These are phyloP conservation scores for Boletellus ananas DNA, from an alignment of 768 basidiomycete genomes.

Conservation along the genomic window DNA sequence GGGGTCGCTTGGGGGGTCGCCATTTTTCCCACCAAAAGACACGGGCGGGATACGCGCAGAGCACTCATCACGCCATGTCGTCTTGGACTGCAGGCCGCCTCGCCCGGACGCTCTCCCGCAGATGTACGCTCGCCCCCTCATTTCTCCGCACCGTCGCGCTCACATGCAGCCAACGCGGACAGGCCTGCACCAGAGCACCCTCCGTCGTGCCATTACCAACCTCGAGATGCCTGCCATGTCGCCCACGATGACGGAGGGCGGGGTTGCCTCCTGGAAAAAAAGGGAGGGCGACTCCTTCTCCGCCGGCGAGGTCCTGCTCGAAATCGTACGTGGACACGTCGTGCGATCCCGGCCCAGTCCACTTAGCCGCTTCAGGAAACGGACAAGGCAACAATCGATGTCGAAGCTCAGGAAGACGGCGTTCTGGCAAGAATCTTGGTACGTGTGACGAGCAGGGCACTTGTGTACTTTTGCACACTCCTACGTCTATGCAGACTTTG, in stretches of 20 bases:
- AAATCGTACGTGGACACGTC: slow-evolving; percentile 61
- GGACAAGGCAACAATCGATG: slow-evolving; percentile 95
- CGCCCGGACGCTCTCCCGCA: slow-evolving; percentile 15
- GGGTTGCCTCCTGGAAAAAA: slow-evolving; percentile 88
- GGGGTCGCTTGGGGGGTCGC: slow-evolving; percentile 7
- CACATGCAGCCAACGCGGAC: slow-evolving; percentile 1
- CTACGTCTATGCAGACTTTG: slow-evolving; percentile 41
- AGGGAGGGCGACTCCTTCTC: slow-evolving; percentile 75
- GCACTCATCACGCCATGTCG: slow-evolving; percentile 9
- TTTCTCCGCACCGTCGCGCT: neutral
- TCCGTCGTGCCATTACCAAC: slow-evolving; percentile 61
- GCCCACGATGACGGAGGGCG: slow-evolving; percentile 95
- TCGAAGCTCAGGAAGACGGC: slow-evolving; percentile 97
- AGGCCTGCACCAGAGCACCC: slow-evolving; percentile 48
- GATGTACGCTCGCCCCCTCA: slow-evolving; percentile 18
- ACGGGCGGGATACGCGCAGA: neutral
- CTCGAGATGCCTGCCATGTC: slow-evolving; percentile 97
- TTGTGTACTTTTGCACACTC: neutral
- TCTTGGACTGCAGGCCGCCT: slow-evolving; percentile 11
- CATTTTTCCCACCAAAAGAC: neutral
- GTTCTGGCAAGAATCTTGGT: slow-evolving; percentile 92
- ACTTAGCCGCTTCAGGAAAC: slow-evolving; percentile 59
- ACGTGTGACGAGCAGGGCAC: slow-evolving; percentile 24
- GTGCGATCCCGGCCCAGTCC: neutral
- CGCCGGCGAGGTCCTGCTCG: slow-evolving; percentile 82